Conservation (phyloP, 768 basidiomycete species). For the Agaricus bisporus region DNA sequence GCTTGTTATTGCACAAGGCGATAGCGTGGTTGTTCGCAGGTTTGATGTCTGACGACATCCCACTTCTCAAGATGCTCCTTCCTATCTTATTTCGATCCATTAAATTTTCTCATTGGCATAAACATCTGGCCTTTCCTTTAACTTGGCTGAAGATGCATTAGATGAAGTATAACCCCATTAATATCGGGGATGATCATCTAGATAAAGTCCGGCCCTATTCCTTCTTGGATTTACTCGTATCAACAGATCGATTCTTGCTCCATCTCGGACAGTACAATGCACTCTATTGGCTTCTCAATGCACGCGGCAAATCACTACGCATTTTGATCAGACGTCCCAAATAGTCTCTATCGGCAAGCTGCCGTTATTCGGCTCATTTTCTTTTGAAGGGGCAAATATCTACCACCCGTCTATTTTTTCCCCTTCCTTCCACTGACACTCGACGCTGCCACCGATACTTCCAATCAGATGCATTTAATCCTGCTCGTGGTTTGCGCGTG, state of each 20-base stretch:
- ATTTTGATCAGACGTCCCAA: neutral
- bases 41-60: slow-evolving; percentile 45
- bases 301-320: neutral
- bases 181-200: slow-evolving; percentile 8
- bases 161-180: neutral
- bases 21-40: slow-evolving; percentile 42
- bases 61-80: slow-evolving; percentile 6
- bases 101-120: slow-evolving; percentile 6
- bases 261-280: neutral
- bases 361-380: neutral
- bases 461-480: neutral
- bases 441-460: neutral
- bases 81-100: slow-evolving; percentile 5
- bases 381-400: neutral
- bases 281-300: neutral
- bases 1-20: slow-evolving; percentile 47
- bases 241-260: slow-evolving; percentile 5
- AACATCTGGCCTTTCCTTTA: neutral
- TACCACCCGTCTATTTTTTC: too few species aligned
- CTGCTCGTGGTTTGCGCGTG: slow-evolving; percentile 6
- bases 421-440: too few species aligned
- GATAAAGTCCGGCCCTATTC: neutral
- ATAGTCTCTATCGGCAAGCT: neutral
- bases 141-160: neutral
- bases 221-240: neutral